Evolutionary conservation across 306 rosid species (phyloP).

Genomic region (Cercis canadensis): DNA sequence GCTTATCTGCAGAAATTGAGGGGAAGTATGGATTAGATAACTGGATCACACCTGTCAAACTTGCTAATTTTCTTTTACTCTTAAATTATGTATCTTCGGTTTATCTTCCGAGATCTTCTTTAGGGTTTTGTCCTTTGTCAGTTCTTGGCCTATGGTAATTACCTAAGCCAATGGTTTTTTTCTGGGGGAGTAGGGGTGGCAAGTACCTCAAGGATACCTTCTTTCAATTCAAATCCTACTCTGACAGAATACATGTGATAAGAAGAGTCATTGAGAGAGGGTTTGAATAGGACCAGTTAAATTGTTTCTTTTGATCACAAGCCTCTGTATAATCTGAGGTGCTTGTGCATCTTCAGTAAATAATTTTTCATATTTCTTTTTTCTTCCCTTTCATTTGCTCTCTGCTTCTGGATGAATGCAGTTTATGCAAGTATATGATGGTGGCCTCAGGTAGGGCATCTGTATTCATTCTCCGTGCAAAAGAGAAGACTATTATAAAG

Average conservation of each 20-base stretch:
- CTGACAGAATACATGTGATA: background rate
- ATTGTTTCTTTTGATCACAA: no score
- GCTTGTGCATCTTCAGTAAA: background rate
- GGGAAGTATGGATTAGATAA: background rate
- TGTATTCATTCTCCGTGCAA: slow-evolving; percentile 45
- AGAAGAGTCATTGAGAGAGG: background rate
- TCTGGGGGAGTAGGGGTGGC: no score
- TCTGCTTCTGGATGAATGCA: slow-evolving; percentile 24
- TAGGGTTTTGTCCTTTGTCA: no score
- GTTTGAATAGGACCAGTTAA: background rate
- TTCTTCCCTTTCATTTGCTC: slow-evolving; percentile 12
- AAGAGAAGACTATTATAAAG: slow-evolving; percentile 46
- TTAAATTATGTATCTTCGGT: no score
- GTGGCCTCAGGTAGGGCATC: slow-evolving; percentile 57
- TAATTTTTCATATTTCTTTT: slow-evolving; percentile 6
- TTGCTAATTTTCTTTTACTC: no score
- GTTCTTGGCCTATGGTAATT: no score
- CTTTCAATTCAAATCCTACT: background rate
- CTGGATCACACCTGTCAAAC: no score
- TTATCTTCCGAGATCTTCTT: no score
- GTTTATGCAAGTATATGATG: slow-evolving; percentile 57
- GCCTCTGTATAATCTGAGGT: no score
- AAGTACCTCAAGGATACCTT: no score
- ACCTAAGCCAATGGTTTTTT: no score
- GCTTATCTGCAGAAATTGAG: background rate